Base-by-base conservation (phyloP, 192 early-diverging fungal species). In the Entomortierella beljakovae region DNA sequence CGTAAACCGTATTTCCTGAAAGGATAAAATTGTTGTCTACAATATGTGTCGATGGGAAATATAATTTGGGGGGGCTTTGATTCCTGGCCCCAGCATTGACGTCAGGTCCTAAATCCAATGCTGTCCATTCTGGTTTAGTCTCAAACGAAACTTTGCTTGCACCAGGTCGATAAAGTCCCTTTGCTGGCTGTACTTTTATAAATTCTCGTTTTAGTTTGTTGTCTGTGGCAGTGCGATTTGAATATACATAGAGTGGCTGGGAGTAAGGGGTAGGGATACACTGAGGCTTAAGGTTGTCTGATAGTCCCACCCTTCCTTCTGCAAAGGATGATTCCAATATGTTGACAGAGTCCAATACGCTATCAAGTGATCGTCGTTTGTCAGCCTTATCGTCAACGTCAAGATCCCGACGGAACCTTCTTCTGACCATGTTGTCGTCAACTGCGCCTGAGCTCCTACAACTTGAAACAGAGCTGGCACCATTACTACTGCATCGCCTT, bases 41-140 rank as follows among this genome's bases (percentile, higher is more conserved):
- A 9, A 79, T 46, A 20, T 79, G 57, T 3, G 61, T 57, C 15
- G 42, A 49, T 7, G 75, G 75, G 31, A 69, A 69, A 16, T 60
- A 8, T 62, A 79, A 64, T 33, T 53, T 69, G 2, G 75, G 75
- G 5, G 75, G 75, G 15, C 61, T 11, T 20, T 60, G 29, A 5
- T 38, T 42, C 26, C 70, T 68, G 26, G 61, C 23, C 5, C 67
- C 54, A 20, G 54, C 66, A 8, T 60, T 32, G 2, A 54, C 8
- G 11, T 54, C 48, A 5, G 61, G 52, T 18, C 53, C 38, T 8
- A 64, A 31, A 34, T 69, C 67, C 20, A 63, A 37, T 34, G 67
- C 67, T 16, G 67, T 63, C 75, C 75, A 79, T 32, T 79, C 75
- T 40, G 75, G 61, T 38, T 55, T 54, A 16, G 60, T 42, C 28